Evolutionary conservation across 1,284 basidiomycete species (phyloP), one percentile per base, ranked within the genome.

Genomic region (Apiotrichum porosum): DNA sequence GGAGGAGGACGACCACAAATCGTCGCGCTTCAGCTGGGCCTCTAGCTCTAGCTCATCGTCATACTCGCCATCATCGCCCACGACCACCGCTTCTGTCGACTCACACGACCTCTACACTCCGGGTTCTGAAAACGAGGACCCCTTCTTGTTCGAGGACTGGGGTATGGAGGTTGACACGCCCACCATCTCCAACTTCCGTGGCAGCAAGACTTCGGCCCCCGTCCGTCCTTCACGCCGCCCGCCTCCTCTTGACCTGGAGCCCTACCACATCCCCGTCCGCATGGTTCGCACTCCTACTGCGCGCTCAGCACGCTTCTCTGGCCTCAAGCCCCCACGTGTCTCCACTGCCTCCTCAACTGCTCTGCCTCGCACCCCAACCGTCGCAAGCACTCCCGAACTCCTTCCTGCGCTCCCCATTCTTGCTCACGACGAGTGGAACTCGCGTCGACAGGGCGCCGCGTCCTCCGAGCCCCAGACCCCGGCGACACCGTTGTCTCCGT

Each of bases 351-450:
- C 18, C 9, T 12, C 33, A 33, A 32, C 38, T 33, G 47, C 37
- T 17, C 39, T 34, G 32, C 54, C 37, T 14, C 45, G 21, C 33
- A 44, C 37, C 3, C 43, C 37, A 9, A 18, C 42, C 5, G 30
- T 28, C 13, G 15, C 35, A 28, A 26, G 21, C 21, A 12, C 8
- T 28, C 13, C 30, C 8, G 23, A 17, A 9, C 53, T 61, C 12
- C 42, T 64, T 10, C 58, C 62, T 9, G n/a, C 63, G 2, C 49
- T 61, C 8, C 53, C 55, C 2, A 61, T 64, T 38, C 42, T 57
- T 3, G 45, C 55, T 2, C 33, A 52, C 2, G 40, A 35, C 12
- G 52, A 57, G 21, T 60, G 51, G 33, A 22, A 38, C 18, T 35
- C 37, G 6, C 37, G 49, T 8, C 44, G n/a, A 37, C 21, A 26